Percentiles rank a stretch among this genome's conserved stretches.
phyloP scores from a whole-genome alignment of 306 rosid species.

The Ziziphus jujuba region DNA sequence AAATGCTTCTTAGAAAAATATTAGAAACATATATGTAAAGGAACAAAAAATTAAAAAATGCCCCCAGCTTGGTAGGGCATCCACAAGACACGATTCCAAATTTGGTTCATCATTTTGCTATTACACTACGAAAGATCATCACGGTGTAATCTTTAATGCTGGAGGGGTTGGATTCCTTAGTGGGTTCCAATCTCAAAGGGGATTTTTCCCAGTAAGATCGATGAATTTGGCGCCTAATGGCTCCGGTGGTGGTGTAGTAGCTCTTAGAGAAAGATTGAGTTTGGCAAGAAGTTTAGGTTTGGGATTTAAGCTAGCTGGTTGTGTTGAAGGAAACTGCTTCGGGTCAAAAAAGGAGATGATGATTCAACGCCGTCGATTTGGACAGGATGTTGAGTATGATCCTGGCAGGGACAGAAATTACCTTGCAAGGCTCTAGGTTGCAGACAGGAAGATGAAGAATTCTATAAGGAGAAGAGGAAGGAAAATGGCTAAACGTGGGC shows the following conservation, averaged over 20 bases:
- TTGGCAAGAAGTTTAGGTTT: constrained; percentile 7
- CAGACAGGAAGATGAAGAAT: constrained; percentile 41
- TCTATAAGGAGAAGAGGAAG: constrained; percentile 24
- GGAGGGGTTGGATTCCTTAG: constrained; percentile 1
- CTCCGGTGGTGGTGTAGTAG: constrained; percentile 6
- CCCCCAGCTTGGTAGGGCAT: too few relatives aligned
- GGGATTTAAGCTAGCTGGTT: constrained; percentile 1
- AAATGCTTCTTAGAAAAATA: too few relatives aligned
- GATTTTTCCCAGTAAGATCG: constrained; percentile 2
- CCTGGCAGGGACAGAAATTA: constrained; percentile 51
- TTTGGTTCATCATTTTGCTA: constrained; percentile 7
- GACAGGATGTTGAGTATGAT: constrained; percentile 26
- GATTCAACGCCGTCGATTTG: constrained; percentile 40
- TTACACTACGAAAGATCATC: background rate
- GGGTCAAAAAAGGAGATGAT: constrained; percentile 11
- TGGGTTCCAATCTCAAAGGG: constrained; percentile 17
- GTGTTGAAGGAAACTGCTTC: constrained; percentile 3
- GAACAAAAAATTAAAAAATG: too few relatives aligned
- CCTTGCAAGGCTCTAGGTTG: constrained; percentile 59
- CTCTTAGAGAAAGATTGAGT: constrained; percentile 17
- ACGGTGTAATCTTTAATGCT: background rate
- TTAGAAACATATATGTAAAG: too few relatives aligned
- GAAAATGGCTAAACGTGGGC: constrained; percentile 17
- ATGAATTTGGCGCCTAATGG: background rate
- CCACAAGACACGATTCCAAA: constrained; percentile 13